Conservation (phyloP, 148 eudicot species). For the Silene latifolia region DNA sequence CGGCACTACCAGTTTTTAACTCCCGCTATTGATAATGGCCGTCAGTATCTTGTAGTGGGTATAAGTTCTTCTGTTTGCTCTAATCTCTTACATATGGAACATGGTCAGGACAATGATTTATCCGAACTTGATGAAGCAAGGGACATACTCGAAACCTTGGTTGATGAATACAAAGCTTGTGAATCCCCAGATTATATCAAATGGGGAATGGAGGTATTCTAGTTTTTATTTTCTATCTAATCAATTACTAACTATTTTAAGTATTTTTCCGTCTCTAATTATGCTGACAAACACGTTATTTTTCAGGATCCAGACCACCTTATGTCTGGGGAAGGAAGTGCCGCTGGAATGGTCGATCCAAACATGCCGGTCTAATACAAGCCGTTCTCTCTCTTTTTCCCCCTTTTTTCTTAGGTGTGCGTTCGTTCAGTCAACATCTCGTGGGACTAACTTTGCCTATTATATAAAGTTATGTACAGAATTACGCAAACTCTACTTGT, state of each 20-base stretch:
- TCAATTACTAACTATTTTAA: conserved; percentile 5
- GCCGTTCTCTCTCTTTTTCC: neutral
- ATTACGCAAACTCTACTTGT: neutral
- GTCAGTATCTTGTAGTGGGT: neutral
- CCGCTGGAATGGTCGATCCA: conserved; percentile 69
- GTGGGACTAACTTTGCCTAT: neutral
- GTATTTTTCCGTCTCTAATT: neutral
- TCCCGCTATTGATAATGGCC: neutral
- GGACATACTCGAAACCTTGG: conserved; percentile 86
- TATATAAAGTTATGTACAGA: conserved; percentile 3
- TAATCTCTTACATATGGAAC: conserved; percentile 7
- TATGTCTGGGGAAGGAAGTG: conserved; percentile 73
- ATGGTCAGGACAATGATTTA: conserved; percentile 91
- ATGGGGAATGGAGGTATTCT: conserved; percentile 98
- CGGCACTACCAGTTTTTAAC: too few relatives aligned
- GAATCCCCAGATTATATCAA: conserved; percentile 98
- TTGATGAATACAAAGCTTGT: conserved; percentile 98
- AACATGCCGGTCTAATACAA: conserved; percentile 40
- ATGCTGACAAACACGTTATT: neutral
- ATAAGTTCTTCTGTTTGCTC: conserved; percentile 6
- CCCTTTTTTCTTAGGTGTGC: neutral
- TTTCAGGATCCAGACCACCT: conserved; percentile 75
- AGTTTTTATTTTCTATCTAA: neutral
- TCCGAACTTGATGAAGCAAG: conserved; percentile 98
- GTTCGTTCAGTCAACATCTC: conserved; percentile 6